Evolutionary conservation across 306 rosid species (phyloP).

Genomic region (Gastrolobium bilobum): DNA sequence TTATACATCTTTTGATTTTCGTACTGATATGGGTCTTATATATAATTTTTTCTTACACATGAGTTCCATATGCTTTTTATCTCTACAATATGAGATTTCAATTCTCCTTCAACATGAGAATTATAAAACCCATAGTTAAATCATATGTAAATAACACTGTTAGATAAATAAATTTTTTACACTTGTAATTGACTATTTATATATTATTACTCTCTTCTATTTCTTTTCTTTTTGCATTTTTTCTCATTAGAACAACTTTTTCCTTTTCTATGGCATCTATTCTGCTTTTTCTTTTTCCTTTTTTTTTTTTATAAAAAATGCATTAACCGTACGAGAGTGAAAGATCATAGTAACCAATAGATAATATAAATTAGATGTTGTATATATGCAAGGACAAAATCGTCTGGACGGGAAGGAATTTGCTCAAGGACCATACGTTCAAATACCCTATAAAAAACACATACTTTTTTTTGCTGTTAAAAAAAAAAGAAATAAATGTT

Average conservation of each 20-base stretch:
- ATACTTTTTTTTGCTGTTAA: neutral
- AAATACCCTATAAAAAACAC: constrained; percentile 22
- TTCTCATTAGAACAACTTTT: constrained; percentile 2
- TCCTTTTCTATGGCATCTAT: neutral
- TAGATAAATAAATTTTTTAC: too few species aligned
- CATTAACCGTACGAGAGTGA: neutral
- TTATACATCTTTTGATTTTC: too few species aligned
- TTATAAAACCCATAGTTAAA: too few species aligned
- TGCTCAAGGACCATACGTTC: neutral
- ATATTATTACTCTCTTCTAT: neutral
- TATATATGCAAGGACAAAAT: neutral
- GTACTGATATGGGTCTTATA: too few species aligned
- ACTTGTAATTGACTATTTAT: neutral
- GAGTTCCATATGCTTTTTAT: too few species aligned
- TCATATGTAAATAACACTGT: too few species aligned
- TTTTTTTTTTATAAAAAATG: neutral
- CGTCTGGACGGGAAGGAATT: neutral
- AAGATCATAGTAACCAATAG: neutral
- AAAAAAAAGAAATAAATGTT: too few species aligned
- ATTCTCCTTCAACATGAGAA: too few species aligned
- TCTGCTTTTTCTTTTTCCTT: constrained; percentile 14
- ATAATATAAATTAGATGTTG: neutral
- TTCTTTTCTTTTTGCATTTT: neutral
- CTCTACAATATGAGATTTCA: too few species aligned
- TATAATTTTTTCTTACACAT: too few species aligned